Evolutionary conservation across 805 yeast species (phyloP).

Genomic region (Saccharomycopsis malanga): DNA sequence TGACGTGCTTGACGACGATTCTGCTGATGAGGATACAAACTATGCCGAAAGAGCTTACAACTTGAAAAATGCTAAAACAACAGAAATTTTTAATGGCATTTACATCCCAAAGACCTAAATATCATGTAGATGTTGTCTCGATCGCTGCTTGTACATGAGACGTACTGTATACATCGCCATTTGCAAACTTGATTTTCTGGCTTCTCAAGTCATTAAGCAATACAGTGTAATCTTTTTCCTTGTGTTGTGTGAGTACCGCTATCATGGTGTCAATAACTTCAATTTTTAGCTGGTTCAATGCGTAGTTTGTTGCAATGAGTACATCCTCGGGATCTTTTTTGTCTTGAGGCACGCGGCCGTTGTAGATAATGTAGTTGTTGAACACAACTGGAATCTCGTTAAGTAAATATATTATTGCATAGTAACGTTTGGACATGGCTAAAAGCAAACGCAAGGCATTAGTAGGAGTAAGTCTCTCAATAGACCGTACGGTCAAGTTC

Average conservation of each 20-base stretch:
- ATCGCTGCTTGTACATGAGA: background rate
- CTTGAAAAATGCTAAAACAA: constrained; percentile 11
- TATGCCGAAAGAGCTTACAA: constrained; percentile 18
- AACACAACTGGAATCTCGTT: constrained; percentile 2
- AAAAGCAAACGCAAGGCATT: constrained; percentile 4
- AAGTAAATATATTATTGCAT: constrained; percentile 4
- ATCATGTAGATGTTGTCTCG: background rate
- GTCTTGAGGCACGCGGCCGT: background rate
- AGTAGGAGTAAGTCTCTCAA: constrained; percentile 5
- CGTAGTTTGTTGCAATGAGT: constrained; percentile 1
- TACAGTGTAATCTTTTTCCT: background rate
- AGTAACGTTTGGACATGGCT: constrained; percentile 1
- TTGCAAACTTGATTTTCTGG: constrained; percentile 2
- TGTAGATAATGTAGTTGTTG: constrained; percentile 5
- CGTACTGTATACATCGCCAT: constrained; percentile 9
- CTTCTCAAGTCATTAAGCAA: constrained; percentile 2
- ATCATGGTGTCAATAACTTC: constrained; percentile 10
- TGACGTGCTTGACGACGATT: constrained; percentile 13
- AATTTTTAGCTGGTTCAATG: constrained; percentile 6
- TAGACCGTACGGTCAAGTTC: background rate
- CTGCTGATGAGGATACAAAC: constrained; percentile 9
- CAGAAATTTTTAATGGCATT: background rate
- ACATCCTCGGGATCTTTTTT: background rate
- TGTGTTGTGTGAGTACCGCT: background rate
- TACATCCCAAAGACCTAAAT: constrained; percentile 3